Evolutionary conservation across 768 basidiomycete genomes (phyloP).

Genomic region (Boletus pseudo-olivaceus): DNA sequence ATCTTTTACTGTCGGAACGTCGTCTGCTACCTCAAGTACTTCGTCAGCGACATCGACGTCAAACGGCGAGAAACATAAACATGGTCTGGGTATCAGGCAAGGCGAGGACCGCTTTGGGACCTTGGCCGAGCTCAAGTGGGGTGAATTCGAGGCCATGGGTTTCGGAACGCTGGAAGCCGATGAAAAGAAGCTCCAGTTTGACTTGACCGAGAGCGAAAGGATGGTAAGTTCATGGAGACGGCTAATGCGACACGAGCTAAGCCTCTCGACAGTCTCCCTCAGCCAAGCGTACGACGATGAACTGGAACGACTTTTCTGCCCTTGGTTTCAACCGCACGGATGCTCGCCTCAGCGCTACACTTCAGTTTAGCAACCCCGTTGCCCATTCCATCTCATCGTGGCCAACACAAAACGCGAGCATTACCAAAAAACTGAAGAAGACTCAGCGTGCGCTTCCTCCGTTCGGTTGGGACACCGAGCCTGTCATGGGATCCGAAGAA

Average conservation of each 20-base stretch:
- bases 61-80: constrained; percentile 30
- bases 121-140: constrained; percentile 87
- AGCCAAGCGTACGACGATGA: constrained; percentile 77
- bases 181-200: constrained; percentile 84
- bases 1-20: constrained; percentile 24
- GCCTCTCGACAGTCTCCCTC: constrained; percentile 47
- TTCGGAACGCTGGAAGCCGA: constrained; percentile 54
- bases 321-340: constrained; percentile 82
- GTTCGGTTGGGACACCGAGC: constrained; percentile 92
- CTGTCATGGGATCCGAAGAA: constrained; percentile 72
- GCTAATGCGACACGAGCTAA: constrained; percentile 9
- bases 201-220: constrained; percentile 85
- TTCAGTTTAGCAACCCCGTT: constrained; percentile 69
- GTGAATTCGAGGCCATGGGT: constrained; percentile 82
- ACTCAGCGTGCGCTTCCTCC: constrained; percentile 65
- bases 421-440: constrained; percentile 80
- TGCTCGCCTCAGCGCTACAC: constrained; percentile 69
- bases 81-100: constrained; percentile 35
- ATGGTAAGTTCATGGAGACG: constrained; percentile 36
- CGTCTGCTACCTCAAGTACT: constrained; percentile 45
- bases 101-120: constrained; percentile 74
- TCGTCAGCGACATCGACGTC: constrained; percentile 34
- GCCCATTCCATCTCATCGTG: constrained; percentile 61
- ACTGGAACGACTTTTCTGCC: constrained; percentile 87
- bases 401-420: constrained; percentile 70